Base-by-base conservation (phyloP, 495 filamentous ascomycete genomes). In the Penicillium verhagenii region DNA sequence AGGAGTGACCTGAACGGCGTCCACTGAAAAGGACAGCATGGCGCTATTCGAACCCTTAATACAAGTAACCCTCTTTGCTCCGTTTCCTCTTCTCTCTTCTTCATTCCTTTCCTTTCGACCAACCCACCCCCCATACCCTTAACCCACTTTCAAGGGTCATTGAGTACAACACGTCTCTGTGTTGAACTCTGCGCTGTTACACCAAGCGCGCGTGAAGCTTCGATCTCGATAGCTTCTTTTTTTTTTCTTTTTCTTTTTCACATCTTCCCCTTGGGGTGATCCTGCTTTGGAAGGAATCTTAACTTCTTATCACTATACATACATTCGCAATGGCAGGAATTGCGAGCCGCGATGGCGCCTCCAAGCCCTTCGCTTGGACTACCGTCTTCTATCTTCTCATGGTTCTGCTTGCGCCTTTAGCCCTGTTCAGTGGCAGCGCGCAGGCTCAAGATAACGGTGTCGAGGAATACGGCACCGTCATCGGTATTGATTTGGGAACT, bases 401-500 rank as follows among this genome's bases (percentile, higher is more conserved):
- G 58, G 79, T 96, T 43, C 86, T 96, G 61, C 83, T 90, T 59
- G 82, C 78, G 47, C 86, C 86, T 54, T 70, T 89, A 60, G 86
- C 91, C 39, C 85, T 97, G 56, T 79, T 95, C 52, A 81, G 83
- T 62, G 81, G 81, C 57, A 56, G 55, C 16, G 92, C 84, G 57
- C 77, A 83, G 60, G 93, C 92, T 52, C 80, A 91, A 65, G 87
- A 93, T 51, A 79, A 83, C 35, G 77, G 84, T 58, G 76, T 78
- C 54, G 87, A 93, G 42, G 88, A 84, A 61, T 91, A 90, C 73
- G 91, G 92, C 67, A 92, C 86, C 58, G 83, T 82, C 74, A 72
- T 98, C 67, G 94, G 94, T 86, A 98, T 98, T 73, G 94, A 98
- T 86, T 75, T 98, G 70, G 94, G 94, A 74, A 98, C 94, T 45